A percentile compares a stretch with the other conserved stretches of the same genome.
phyloP scores from a whole-genome alignment of 371 early-diverging fungal genomes.

The Encephalitozoon romaleae region DNA sequence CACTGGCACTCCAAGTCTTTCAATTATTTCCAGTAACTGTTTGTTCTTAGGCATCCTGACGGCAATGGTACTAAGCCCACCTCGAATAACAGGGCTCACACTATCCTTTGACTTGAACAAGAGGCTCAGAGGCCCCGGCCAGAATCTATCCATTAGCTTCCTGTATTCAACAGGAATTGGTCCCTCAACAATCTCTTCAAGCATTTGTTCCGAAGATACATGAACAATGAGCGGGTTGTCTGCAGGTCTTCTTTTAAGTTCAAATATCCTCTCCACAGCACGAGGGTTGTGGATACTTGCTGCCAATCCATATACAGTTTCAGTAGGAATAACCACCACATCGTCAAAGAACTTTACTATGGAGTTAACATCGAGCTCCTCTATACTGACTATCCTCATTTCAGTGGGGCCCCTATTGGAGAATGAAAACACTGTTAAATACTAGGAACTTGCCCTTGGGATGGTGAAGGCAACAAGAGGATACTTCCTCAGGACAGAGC shows the following conservation, averaged over 20 bases:
- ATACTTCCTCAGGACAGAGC: conserved; percentile 56
- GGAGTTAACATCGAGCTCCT: neutral
- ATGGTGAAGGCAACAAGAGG: conserved; percentile 60
- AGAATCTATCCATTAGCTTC: conserved; percentile 65
- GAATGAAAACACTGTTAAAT: neutral
- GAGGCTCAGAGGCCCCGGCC: conserved; percentile 96
- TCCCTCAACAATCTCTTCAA: conserved; percentile 64
- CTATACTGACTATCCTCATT: conserved; percentile 7
- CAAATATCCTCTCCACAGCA: conserved; percentile 73
- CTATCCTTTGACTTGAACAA: conserved; percentile 68
- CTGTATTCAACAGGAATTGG: conserved; percentile 51
- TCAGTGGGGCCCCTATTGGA: neutral
- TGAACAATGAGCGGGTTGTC: conserved; percentile 98
- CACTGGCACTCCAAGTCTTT: conserved; percentile 73
- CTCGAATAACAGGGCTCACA: conserved; percentile 71
- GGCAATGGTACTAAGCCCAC: conserved; percentile 76
- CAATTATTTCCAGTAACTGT: conserved; percentile 76
- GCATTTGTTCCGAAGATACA: conserved; percentile 78
- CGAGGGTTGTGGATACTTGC: conserved; percentile 70
- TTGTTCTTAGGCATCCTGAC: conserved; percentile 85
- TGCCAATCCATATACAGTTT: conserved; percentile 97
- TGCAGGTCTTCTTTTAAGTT: conserved; percentile 79
- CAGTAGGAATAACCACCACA: conserved; percentile 86
- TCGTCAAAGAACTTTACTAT: conserved; percentile 17
- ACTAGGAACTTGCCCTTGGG: neutral